Conservation (phyloP, 768 basidiomycete species). For the Lentinula boryana region DNA sequence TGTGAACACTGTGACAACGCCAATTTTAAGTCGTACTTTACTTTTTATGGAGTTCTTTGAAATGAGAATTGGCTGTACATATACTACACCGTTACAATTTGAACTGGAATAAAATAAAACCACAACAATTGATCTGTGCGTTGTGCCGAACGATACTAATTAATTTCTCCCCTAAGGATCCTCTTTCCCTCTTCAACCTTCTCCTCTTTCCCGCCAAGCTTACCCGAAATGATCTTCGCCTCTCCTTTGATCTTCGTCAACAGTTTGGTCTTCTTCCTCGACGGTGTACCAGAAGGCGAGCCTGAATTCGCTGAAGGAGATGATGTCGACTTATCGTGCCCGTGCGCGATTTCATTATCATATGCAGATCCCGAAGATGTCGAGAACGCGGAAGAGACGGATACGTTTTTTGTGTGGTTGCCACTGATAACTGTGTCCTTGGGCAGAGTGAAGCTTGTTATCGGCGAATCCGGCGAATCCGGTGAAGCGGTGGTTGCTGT, state of each 20-base stretch:
- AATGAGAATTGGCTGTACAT: too few species aligned
- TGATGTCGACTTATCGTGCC: neutral
- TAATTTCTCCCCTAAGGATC: neutral
- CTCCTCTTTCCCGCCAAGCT: conserved; percentile 9
- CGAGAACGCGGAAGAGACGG: neutral
- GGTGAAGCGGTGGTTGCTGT: neutral
- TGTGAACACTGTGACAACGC: too few species aligned
- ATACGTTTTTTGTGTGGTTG: neutral
- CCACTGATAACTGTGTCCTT: neutral
- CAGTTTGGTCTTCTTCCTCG: neutral
- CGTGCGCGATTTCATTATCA: neutral
- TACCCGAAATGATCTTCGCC: conserved; percentile 7
- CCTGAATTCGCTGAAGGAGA: neutral
- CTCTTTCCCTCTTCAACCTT: conserved; percentile 11
- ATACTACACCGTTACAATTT: too few species aligned
- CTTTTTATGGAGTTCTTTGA: too few species aligned
- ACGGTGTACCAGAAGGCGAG: neutral
- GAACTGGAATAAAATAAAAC: too few species aligned
- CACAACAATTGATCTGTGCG: too few species aligned
- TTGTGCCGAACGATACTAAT: neutral
- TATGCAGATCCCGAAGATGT: neutral
- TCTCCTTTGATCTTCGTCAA: conserved; percentile 6
- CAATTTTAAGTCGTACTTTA: too few species aligned
- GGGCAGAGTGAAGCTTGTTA: neutral
- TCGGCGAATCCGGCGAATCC: neutral